These are phyloP conservation scores for Ophiocordyceps sinensis DNA, from an alignment of 2,329 filamentous ascomycete species.

Conservation along the genomic window DNA sequence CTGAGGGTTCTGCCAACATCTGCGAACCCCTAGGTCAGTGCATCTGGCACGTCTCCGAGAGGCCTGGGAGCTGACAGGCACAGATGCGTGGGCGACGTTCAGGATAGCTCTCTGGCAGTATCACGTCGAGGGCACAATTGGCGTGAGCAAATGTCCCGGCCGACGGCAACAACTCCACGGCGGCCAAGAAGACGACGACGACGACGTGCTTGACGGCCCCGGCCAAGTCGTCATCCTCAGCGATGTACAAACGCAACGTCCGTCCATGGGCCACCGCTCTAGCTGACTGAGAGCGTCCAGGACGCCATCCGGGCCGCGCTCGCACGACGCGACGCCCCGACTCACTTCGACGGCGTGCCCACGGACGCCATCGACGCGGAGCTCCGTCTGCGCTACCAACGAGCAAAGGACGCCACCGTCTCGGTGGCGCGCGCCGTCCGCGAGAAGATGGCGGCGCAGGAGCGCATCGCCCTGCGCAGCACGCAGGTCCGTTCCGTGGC, in stretches of 20 bases:
- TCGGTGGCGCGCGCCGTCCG: slow-evolving; percentile 1
- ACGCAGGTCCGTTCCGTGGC: slow-evolving; percentile 5
- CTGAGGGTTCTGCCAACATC: too few species aligned
- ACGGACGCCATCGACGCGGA: slow-evolving; percentile 4
- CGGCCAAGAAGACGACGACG: background rate
- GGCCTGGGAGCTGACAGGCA: background rate
- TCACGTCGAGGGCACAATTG: background rate
- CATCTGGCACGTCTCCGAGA: too few species aligned
- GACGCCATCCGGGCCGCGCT: slow-evolving; percentile 9
- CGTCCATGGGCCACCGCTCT: background rate
- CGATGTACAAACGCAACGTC: slow-evolving; percentile 4
- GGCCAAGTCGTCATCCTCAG: slow-evolving; percentile 2
- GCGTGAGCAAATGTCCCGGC: background rate
- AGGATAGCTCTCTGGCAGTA: background rate
- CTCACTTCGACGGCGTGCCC: slow-evolving; percentile 8
- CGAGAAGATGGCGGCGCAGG: background rate
- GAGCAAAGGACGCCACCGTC: slow-evolving; percentile 3
- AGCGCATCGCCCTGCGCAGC: slow-evolving; percentile 4
- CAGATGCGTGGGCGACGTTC: background rate
- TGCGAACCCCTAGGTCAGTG: too few species aligned
- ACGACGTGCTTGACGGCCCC: background rate
- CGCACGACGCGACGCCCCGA: slow-evolving; percentile 6
- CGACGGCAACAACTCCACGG: background rate
- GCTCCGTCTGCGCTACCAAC: slow-evolving; percentile 8
- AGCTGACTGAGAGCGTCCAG: background rate